Evolutionary conservation across 108 stramenopile genomes (phyloP).

Genomic region (Discostella pseudostelligera): DNA sequence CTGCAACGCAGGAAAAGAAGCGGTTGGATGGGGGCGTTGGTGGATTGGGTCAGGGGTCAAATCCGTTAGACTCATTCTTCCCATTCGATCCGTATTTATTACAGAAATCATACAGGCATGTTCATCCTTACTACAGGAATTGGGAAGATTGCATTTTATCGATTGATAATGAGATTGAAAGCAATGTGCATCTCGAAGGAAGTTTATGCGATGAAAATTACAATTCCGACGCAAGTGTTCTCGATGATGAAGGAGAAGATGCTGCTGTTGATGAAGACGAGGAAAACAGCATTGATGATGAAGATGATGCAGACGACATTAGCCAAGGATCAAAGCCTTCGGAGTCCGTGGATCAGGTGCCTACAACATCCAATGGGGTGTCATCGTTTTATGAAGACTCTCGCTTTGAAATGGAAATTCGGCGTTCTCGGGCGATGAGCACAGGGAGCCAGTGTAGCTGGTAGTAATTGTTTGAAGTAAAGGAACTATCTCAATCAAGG

Average conservation of each 20-base stretch:
- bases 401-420: slow-evolving; percentile 42
- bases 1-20: slow-evolving; percentile 65
- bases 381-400: slow-evolving; percentile 4
- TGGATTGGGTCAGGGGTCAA: slow-evolving; percentile 84
- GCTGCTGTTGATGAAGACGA: slow-evolving; percentile 20
- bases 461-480: slow-evolving; percentile 1
- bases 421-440: slow-evolving; percentile 46
- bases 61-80: slow-evolving; percentile 95
- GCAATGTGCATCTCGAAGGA: slow-evolving; percentile 22
- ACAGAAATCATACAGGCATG: slow-evolving; percentile 66
- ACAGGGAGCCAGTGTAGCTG: slow-evolving; percentile 50
- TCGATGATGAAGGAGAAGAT: slow-evolving; percentile 22
- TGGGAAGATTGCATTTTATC: slow-evolving; percentile 74
- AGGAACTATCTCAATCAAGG: too few relatives aligned
- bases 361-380: neutral
- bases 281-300: slow-evolving; percentile 21
- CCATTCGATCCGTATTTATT: slow-evolving; percentile 97
- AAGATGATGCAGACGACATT: slow-evolving; percentile 11
- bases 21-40: slow-evolving; percentile 82
- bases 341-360: neutral
- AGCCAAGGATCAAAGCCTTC: neutral
- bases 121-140: slow-evolving; percentile 83
- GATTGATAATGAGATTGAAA: slow-evolving; percentile 10
- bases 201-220: slow-evolving; percentile 11
- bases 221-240: slow-evolving; percentile 14